These are phyloP conservation scores for Bertia moriformis DNA, from an alignment of 2,329 filamentous ascomycete genomes.

Conservation along the genomic window DNA sequence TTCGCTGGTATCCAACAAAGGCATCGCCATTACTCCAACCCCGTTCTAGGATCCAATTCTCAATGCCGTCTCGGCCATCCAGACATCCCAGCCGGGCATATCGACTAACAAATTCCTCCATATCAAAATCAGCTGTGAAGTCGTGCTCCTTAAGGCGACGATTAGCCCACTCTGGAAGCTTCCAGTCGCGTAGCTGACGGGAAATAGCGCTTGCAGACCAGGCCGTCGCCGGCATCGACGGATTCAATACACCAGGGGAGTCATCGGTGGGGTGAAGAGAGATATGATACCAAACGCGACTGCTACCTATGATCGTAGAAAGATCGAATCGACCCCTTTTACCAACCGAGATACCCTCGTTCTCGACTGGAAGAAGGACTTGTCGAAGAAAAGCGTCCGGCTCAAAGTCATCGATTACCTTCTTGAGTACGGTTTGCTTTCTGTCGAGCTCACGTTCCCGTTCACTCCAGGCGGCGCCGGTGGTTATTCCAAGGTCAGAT, in stretches of 20 bases:
- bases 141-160: slow-evolving; percentile 79
- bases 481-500: slow-evolving; percentile 64
- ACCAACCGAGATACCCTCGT: slow-evolving; percentile 69
- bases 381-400: slow-evolving; percentile 70
- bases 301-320: slow-evolving; percentile 59
- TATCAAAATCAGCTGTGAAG: slow-evolving; percentile 91
- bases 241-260: slow-evolving; percentile 57
- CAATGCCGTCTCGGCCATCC: slow-evolving; percentile 81
- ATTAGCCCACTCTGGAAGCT: slow-evolving; percentile 92
- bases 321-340: slow-evolving; percentile 69
- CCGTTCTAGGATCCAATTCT: slow-evolving; percentile 84
- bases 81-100: slow-evolving; percentile 74
- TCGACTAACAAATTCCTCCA: slow-evolving; percentile 76
- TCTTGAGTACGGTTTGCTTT: slow-evolving; percentile 71
- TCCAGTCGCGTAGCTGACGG: slow-evolving; percentile 85
- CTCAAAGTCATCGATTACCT: slow-evolving; percentile 68
- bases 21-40: slow-evolving; percentile 98
- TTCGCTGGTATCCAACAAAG: slow-evolving; percentile 66
- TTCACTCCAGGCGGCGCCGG: slow-evolving; percentile 36
- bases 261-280: slow-evolving; percentile 85
- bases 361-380: slow-evolving; percentile 64
- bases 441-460: slow-evolving; percentile 68
- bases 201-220: slow-evolving; percentile 93
- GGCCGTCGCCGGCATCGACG: slow-evolving; percentile 60
- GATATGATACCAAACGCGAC: slow-evolving; percentile 89